phyloP scores from a whole-genome alignment of 1,139 yeast species.

The Dujonia santamariae region DNA sequence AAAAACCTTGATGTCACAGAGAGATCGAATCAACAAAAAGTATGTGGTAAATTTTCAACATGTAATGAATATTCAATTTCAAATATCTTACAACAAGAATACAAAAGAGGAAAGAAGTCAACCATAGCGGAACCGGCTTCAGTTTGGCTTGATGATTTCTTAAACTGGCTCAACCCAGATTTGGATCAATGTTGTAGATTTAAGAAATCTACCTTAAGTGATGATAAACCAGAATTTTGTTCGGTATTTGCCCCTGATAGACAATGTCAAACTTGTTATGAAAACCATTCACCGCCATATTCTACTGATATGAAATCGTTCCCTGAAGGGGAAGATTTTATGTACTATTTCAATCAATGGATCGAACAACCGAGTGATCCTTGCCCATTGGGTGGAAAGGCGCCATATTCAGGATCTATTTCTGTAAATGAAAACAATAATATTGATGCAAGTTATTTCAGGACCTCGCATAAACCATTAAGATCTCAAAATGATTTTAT shows the following conservation, averaged over 20 bases:
- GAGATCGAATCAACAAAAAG: conserved; percentile 59
- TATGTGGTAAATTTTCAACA: conserved; percentile 86
- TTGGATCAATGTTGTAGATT: conserved; percentile 83
- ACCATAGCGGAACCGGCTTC: conserved; percentile 80
- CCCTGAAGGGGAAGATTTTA: conserved; percentile 68
- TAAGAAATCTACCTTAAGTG: conserved; percentile 31
- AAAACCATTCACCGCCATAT: conserved; percentile 57
- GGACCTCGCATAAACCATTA: conserved; percentile 80
- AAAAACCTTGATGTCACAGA: conserved; percentile 60
- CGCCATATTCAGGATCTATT: conserved; percentile 75
- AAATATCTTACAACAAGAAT: conserved; percentile 85
- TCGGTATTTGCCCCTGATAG: conserved; percentile 67
- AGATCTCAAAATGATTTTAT: conserved; percentile 84
- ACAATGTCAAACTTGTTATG: conserved; percentile 71
- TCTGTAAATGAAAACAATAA: conserved; percentile 33
- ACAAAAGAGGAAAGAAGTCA: conserved; percentile 59
- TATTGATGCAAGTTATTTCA: conserved; percentile 62
- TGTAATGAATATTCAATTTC: conserved; percentile 78
- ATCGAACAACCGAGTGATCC: conserved; percentile 82
- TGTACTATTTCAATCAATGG: conserved; percentile 77
- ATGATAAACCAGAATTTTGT: conserved; percentile 48
- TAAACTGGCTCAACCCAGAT: conserved; percentile 83
- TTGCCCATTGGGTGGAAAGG: conserved; percentile 94
- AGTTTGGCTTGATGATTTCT: conserved; percentile 89
- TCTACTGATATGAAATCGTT: conserved; percentile 76